A percentile compares a stretch with the other conserved stretches of the same genome.
Conservation (phyloP, 805 yeast genomes). For the Brettanomyces nanus region DNA sequence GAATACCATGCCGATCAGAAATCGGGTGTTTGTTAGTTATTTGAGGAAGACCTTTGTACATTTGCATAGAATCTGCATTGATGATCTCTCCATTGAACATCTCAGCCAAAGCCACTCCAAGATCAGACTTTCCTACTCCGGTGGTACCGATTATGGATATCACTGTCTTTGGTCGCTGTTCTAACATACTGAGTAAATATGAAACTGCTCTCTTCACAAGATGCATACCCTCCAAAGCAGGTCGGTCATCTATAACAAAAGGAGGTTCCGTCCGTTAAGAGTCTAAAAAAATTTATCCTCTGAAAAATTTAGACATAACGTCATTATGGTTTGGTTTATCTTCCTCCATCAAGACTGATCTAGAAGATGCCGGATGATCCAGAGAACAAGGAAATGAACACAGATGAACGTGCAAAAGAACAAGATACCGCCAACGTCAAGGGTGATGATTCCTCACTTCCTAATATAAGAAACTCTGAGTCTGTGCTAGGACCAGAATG, state of each 20-base stretch:
- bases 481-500: slow-evolving; percentile 53
- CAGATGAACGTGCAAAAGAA: too few species aligned
- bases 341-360: too few species aligned
- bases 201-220: not conserved
- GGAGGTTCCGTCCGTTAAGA: too few species aligned
- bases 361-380: too few species aligned
- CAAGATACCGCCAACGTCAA: too few species aligned
- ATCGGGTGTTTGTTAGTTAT: slow-evolving; percentile 92
- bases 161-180: slow-evolving; percentile 8
- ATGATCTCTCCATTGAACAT: slow-evolving; percentile 79
- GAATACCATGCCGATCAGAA: slow-evolving; percentile 61
- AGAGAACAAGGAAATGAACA: too few species aligned
- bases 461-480: slow-evolving; percentile 29
- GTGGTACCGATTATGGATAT: slow-evolving; percentile 64
- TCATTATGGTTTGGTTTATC: too few species aligned
- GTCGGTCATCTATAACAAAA: too few species aligned
- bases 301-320: not conserved
- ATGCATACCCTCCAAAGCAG: not conserved
- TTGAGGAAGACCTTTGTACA: slow-evolving; percentile 62
- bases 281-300: not conserved
- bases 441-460: too few species aligned
- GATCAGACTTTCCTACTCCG: slow-evolving; percentile 93
- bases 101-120: slow-evolving; percentile 71
- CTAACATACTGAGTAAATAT: not conserved
- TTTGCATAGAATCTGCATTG: slow-evolving; percentile 97